These are phyloP conservation scores for Lactarius evosmus DNA, from an alignment of 768 basidiomycete species.

Conservation along the genomic window DNA sequence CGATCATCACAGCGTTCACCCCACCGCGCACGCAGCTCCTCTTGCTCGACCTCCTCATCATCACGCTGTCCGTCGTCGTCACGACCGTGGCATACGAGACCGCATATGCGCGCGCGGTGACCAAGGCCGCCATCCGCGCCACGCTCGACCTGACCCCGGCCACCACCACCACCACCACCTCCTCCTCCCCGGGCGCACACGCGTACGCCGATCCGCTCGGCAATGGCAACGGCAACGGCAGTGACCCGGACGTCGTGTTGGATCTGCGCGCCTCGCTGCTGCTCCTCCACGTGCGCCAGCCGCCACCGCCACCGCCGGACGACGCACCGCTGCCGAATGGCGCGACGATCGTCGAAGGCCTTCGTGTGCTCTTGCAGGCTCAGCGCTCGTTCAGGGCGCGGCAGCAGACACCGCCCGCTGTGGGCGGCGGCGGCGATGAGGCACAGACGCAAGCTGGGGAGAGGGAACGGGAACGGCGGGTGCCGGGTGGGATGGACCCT, in stretches of 20 bases:
- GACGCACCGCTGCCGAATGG: conserved; percentile 58
- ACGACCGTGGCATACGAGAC: conserved; percentile 66
- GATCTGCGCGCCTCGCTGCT: conserved; percentile 59
- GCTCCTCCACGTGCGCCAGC: conserved; percentile 53
- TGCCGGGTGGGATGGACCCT: conserved; percentile 35
- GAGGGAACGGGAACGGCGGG: conserved; percentile 26
- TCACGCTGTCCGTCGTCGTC: conserved; percentile 63
- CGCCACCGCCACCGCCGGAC: conserved; percentile 41
- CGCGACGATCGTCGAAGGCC: conserved; percentile 45
- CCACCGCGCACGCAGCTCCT: conserved; percentile 69
- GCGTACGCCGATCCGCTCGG: conserved; percentile 29
- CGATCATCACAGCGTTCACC: conserved; percentile 34
- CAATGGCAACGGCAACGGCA: conserved; percentile 22
- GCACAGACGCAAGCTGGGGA: conserved; percentile 38
- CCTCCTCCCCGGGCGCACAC: conserved; percentile 33
- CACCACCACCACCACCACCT: too few species aligned
- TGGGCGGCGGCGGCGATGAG: conserved; percentile 29
- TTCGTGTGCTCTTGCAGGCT: conserved; percentile 47
- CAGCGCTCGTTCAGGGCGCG: conserved; percentile 37
- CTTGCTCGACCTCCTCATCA: conserved; percentile 62
- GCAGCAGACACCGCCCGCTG: conserved; percentile 30
- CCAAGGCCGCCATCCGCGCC: conserved; percentile 34
- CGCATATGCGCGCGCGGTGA: conserved; percentile 43
- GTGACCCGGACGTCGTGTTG: conserved; percentile 33
- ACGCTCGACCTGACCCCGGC: conserved; percentile 37